Evolutionary conservation across 192 early-diverging fungal genomes (phyloP), one percentile per base, ranked within the genome.

Genomic region (Backusella luteola): DNA sequence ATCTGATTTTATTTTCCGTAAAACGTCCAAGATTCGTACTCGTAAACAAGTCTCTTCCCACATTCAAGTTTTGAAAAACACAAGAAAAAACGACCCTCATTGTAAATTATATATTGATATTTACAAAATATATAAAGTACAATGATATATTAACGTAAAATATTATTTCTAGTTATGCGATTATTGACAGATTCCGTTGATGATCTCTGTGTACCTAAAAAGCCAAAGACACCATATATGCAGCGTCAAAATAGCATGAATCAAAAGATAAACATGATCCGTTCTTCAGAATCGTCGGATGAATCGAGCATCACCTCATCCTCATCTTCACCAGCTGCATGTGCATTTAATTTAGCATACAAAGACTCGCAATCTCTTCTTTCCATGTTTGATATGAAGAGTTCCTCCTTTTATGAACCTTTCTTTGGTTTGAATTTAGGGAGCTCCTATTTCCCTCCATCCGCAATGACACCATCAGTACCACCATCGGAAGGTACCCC

Each of bases 41-140:
- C 84, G 91, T 59, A 94, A 94, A 80, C 93, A 94, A 75, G 91
- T 94, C 1, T 93, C 91, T 1, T 93, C 91, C 21, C 93, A 94
- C 72, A 92, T 94, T 32, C 93, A 94, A 75, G 93, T 94, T 12
- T 86, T 92, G 78, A 91, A 89, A 70, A 90, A 94, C 73, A 91
- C 91, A 56, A 88, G 89, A 68, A 90, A 90, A 79, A 79, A 81
- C 41, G 86, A 89, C 19, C 77, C 81, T 17, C 79, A 83, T 3
- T 88, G 87, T 88, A 86, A 81, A 76, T 41, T 53, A 36, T 38
- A 32, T 26, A 5, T 5, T 67, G 26, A 35, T 21, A 12, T 41
- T 2, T 35, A 14, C 17, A 71, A 56, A 29, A 26, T 7, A 53
- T 21, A n/a, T 14, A 26, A 63, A 23, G 4, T 15, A 4, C 5